These are phyloP conservation scores for Ilyonectria robusta DNA, from an alignment of 2,329 filamentous ascomycete genomes.

Conservation along the genomic window DNA sequence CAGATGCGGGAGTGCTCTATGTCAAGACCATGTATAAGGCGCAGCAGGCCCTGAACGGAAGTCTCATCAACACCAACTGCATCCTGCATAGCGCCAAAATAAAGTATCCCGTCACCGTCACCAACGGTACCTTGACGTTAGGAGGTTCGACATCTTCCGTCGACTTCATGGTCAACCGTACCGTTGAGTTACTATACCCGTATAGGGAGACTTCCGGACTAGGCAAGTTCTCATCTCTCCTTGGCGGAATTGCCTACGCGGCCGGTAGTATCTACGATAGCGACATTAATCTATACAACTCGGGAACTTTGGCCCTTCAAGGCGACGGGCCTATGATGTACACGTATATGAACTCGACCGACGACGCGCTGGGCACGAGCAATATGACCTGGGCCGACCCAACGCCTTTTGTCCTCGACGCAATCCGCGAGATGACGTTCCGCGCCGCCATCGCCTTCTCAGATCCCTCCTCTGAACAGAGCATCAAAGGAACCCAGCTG, in stretches of 20 bases:
- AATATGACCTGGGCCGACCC: constrained; percentile 25
- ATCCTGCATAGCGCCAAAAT: constrained; percentile 18
- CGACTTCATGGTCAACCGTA: constrained; percentile 1
- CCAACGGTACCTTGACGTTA: constrained; percentile 19
- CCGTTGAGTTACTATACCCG: not conserved
- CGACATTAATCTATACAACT: constrained; percentile 11
- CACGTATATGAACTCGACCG: constrained; percentile 24
- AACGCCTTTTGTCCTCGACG: constrained; percentile 7
- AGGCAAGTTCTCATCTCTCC: not conserved
- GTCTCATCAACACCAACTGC: constrained; percentile 20
- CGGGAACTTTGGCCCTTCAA: constrained; percentile 2
- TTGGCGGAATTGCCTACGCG: constrained; percentile 22
- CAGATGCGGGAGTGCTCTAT: not conserved
- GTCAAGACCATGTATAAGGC: constrained; percentile 19
- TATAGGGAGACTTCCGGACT: constrained; percentile 11
- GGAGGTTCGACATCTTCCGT: not conserved
- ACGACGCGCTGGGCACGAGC: constrained; percentile 6
- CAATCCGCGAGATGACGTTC: constrained; percentile 19
- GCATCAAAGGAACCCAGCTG: constrained; percentile 7
- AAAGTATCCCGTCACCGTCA: constrained; percentile 8
- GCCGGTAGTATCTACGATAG: constrained; percentile 5
- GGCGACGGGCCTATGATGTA: constrained; percentile 17
- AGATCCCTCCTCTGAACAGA: constrained; percentile 4
- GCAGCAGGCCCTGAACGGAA: not conserved
- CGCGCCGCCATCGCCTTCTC: constrained; percentile 23